phyloP scores from a whole-genome alignment of 2,329 filamentous ascomycete genomes.

The Tetracladium maxilliforme region DNA sequence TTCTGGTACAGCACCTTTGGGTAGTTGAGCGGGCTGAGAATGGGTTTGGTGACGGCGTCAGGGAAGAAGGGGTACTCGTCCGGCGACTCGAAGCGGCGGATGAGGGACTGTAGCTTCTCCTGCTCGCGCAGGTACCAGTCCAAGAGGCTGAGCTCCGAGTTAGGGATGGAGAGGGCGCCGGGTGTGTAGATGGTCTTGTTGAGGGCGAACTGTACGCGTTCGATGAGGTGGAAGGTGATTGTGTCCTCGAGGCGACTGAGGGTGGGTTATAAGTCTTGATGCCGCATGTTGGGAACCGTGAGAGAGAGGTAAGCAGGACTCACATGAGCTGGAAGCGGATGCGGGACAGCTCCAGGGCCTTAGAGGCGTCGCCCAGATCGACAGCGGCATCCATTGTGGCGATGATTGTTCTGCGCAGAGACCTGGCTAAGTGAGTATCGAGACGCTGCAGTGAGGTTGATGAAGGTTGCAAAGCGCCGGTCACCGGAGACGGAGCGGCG shows the following conservation, averaged over 20 bases:
- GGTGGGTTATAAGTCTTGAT: constrained; percentile 3
- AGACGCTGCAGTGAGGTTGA: too few relatives aligned
- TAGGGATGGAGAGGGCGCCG: constrained; percentile 66
- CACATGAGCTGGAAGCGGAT: constrained; percentile 93
- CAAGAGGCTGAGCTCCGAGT: constrained; percentile 63
- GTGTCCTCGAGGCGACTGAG: constrained; percentile 87
- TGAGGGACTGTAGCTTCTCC: constrained; percentile 79
- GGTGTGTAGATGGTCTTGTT: constrained; percentile 78
- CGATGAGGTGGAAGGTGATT: constrained; percentile 92
- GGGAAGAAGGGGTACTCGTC: constrained; percentile 98
- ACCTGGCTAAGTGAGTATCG: too few relatives aligned
- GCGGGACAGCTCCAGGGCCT: constrained; percentile 76
- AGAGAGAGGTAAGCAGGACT: constrained; percentile 14
- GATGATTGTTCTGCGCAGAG: too few relatives aligned
- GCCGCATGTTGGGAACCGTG: constrained; percentile 1
- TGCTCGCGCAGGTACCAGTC: constrained; percentile 90
- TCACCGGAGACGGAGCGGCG: too few relatives aligned
- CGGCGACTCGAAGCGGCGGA: constrained; percentile 88
- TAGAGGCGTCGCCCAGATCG: constrained; percentile 70
- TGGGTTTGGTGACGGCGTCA: constrained; percentile 58
- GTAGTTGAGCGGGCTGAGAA: constrained; percentile 80
- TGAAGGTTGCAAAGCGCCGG: too few relatives aligned
- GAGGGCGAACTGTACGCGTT: constrained; percentile 92
- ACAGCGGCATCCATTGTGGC: constrained; percentile 84
- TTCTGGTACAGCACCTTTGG: constrained; percentile 79